A percentile compares a stretch with the other conserved stretches of the same genome.
Conservation (phyloP, 2,329 filamentous ascomycete species). For the Dothideomycetidae sp. region DNA sequence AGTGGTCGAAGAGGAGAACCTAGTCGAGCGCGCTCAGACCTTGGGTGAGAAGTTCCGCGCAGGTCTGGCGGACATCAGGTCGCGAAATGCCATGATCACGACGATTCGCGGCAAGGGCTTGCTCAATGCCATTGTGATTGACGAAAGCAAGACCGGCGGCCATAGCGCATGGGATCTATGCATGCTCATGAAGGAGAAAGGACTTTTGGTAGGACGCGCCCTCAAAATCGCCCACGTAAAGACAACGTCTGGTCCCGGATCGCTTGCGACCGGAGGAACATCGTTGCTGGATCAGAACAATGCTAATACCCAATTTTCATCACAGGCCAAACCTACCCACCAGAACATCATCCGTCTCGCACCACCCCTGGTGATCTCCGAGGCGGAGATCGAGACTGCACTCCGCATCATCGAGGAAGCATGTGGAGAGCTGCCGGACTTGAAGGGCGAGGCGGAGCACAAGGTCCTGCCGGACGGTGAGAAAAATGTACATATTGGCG, state of each 20-base stretch:
- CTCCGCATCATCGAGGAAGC: constrained; percentile 69
- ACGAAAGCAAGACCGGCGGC: constrained; percentile 72
- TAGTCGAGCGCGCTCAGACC: constrained; percentile 68
- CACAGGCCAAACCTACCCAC: constrained; percentile 90
- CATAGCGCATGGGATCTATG: constrained; percentile 93
- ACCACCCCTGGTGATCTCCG: constrained; percentile 88
- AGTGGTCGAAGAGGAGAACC: constrained; percentile 79
- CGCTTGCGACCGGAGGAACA: constrained; percentile 89
- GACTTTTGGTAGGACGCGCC: constrained; percentile 54
- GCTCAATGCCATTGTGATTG: constrained; percentile 90
- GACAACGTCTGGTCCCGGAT: constrained; percentile 39
- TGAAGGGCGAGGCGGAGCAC: constrained; percentile 43
- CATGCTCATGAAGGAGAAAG: constrained; percentile 89
- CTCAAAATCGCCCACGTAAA: constrained; percentile 26
- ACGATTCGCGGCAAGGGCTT: constrained; percentile 81
- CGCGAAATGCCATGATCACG: constrained; percentile 57
- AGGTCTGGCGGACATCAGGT: constrained; percentile 56
- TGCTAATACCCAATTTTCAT: constrained; percentile 14
- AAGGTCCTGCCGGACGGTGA: constrained; percentile 43
- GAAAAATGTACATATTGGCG: constrained; percentile 46
- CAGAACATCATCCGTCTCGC: constrained; percentile 97
- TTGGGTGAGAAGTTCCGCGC: constrained; percentile 74
- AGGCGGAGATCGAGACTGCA: constrained; percentile 67
- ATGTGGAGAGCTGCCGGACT: constrained; percentile 61
- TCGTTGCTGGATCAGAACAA: constrained; percentile 59